Evolutionary conservation across 805 yeast species (phyloP), one percentile per base, ranked within the genome.

Genomic region (Priceomyces melissophilus): DNA sequence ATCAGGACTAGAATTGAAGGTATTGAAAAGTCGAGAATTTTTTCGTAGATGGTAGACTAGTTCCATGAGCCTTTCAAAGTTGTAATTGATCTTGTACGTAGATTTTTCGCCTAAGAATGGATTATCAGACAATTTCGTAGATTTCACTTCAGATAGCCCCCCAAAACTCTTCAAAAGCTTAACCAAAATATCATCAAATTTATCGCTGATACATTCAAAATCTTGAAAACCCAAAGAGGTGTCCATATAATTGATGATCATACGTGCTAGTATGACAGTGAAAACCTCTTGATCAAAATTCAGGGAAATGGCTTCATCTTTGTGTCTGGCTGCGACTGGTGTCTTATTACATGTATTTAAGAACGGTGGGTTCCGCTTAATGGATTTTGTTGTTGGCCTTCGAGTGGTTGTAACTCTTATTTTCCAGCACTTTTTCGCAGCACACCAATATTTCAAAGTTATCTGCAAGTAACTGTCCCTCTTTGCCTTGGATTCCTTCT

Each of bases 1-100:
- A 41, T 71, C 76, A 0, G 76, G 76, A 38, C 69, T 63, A 9
- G 69, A 59, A 44, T 70, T 70, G 50, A 68, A 69, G 3, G 65
- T 61, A 30, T 58, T 50, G 7, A 69, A 47, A 23, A 71, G 58
- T 26, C 61, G 64, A 3, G 63, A 65, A 38, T 65, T 65, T 38
- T 60, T 55, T 37, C 70, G 49, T 40, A 71, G 54, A 39, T 59
- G 51, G 41, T 65, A 69, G 2, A 63, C 49, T 37, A 61, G 53
- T 11, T 55, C 41, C 1, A 73, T 69, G 11, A 71, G 39, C 0
- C 45, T 35, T 4, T 45, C 47, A 32, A 66, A 65, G 38, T 49
- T 45, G 32, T 54, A 65, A 36, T 58, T 52, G n/a, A 63, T 48
- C 29, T 43, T 37, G 39, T 57, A 58, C 4, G 36, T 49, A 23